A percentile compares a stretch with the other conserved stretches of the same genome.
Conservation (phyloP, 805 yeast species). For the Pichia deserticola region DNA sequence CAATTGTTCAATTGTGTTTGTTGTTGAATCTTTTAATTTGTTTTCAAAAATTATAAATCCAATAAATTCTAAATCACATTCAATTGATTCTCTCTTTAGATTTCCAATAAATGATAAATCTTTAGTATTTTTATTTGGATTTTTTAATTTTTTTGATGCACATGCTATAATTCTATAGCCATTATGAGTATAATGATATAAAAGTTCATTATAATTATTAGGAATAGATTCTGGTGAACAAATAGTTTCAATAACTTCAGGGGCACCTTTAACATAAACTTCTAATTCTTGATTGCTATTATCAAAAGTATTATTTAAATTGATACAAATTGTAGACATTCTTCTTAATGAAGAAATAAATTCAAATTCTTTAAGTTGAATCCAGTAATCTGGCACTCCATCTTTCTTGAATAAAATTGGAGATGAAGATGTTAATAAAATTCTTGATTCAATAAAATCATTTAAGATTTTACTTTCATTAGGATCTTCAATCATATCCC, state of each 20-base stretch:
- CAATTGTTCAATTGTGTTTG: constrained; percentile 50
- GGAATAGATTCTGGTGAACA: constrained; percentile 74
- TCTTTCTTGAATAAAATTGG: constrained; percentile 42
- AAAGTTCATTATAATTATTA: constrained; percentile 56
- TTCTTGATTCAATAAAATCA: constrained; percentile 20
- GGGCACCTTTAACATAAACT: constrained; percentile 90
- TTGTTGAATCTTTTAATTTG: constrained; percentile 68
- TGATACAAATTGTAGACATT: constrained; percentile 75
- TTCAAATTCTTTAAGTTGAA: constrained; percentile 55
- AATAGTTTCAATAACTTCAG: constrained; percentile 79
- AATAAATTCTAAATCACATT: constrained; percentile 58
- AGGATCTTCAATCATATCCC: constrained; percentile 68
- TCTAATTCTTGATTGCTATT: constrained; percentile 22
- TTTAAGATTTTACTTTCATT: constrained; percentile 25
- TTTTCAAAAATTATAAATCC: constrained; percentile 94
- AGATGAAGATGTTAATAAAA: constrained; percentile 32
- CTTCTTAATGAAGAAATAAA: constrained; percentile 79
- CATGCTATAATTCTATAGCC: constrained; percentile 96
- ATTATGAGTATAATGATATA: constrained; percentile 81
- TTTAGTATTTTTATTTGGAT: constrained; percentile 13
- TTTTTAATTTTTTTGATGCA: constrained; percentile 44
- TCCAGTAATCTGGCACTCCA: constrained; percentile 21
- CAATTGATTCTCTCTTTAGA: constrained; percentile 57
- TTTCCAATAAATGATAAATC: constrained; percentile 45
- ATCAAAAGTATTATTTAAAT: constrained; percentile 17